Evolutionary conservation across 2,329 filamentous ascomycete species (phyloP), one percentile per base, ranked within the genome.

Genomic region (Fusarium agapanthi): DNA sequence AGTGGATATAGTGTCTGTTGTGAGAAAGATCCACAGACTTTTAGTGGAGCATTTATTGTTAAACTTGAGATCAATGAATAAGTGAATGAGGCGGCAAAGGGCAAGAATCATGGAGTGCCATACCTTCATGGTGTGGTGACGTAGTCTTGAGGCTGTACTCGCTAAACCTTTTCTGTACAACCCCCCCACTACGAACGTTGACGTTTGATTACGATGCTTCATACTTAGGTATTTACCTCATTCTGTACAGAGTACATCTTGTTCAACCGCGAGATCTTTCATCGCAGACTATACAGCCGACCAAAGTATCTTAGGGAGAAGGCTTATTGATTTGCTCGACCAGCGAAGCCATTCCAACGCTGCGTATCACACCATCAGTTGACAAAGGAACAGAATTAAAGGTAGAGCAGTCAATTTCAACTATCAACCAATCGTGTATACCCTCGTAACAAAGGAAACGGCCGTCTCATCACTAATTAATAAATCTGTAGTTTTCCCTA

Each of bases 381-480:
- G 11, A 28, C 24, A n/a, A n/a, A 30, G 22, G 7, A 18, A 18
- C 13, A 40, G 4, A 30, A 7, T 30, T 24, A 4, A 47, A 40
- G 37, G 43, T 38, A 48, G 34, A 66, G 16, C 35, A 64, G 32
- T 74, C 70, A 76, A 75, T 76, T 76, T 75, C 24, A 51, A 53
- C 55, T 69, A 73, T 71, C 50, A 67, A 71, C 45, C 26, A 55
- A 58, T 48, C 55, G 61, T 73, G 65, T 71, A 44, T 73, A 51
- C 43, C 65, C 59, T 60, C 54, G 16, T n/a, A 53, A 75, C 71
- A 75, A 68, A 77, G 47, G 65, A 77, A 76, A 69, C 56, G 40
- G 55, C 58, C 65, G 48, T 59, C 45, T 54, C 50, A 40, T 65
- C 34, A 72, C 61, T 61, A 56, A 68, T 71, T 65, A 65, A 65